Conservation (phyloP, 2,329 filamentous ascomycete genomes). For the Cordyceps fumosorosea region DNA sequence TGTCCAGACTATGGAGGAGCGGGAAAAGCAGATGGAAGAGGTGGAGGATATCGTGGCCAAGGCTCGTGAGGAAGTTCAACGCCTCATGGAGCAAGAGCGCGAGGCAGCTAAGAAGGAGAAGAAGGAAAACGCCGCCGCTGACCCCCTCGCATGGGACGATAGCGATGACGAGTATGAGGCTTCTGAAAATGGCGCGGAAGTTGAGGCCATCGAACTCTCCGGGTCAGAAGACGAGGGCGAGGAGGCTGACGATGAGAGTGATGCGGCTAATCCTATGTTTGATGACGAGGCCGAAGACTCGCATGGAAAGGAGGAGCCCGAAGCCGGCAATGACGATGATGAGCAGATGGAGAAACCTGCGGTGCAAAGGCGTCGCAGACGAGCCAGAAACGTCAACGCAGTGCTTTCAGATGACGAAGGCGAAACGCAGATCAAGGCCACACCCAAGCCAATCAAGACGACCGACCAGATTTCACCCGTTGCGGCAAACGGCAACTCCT, state of each 20-base stretch:
- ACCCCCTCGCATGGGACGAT: conserved; percentile 50
- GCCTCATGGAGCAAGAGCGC: conserved; percentile 66
- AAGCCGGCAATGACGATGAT: conserved; percentile 17
- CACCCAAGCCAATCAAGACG: conserved; percentile 40
- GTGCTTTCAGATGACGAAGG: conserved; percentile 63
- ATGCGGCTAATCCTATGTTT: conserved; percentile 26
- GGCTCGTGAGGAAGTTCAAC: conserved; percentile 69
- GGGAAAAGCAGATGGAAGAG: conserved; percentile 71
- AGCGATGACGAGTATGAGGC: conserved; percentile 45
- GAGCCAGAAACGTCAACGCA: conserved; percentile 42
- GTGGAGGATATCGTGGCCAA: conserved; percentile 85
- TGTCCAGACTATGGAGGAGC: conserved; percentile 80
- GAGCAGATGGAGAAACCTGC: conserved; percentile 35
- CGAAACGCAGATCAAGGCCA: conserved; percentile 38
- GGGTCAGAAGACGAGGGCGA: conserved; percentile 29
- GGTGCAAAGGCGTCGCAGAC: conserved; percentile 34
- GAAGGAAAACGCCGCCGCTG: conserved; percentile 39
- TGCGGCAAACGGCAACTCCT: conserved; percentile 39
- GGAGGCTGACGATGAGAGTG: conserved; percentile 31
- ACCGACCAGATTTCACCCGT: conserved; percentile 35
- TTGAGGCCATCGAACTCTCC: conserved; percentile 28
- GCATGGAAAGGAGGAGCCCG: conserved; percentile 19
- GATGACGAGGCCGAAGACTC: conserved; percentile 33
- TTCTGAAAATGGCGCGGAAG: conserved; percentile 32
- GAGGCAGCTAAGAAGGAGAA: conserved; percentile 62